Conservation (phyloP, 2,329 filamentous ascomycete species). For the Lanzia echinophila region DNA sequence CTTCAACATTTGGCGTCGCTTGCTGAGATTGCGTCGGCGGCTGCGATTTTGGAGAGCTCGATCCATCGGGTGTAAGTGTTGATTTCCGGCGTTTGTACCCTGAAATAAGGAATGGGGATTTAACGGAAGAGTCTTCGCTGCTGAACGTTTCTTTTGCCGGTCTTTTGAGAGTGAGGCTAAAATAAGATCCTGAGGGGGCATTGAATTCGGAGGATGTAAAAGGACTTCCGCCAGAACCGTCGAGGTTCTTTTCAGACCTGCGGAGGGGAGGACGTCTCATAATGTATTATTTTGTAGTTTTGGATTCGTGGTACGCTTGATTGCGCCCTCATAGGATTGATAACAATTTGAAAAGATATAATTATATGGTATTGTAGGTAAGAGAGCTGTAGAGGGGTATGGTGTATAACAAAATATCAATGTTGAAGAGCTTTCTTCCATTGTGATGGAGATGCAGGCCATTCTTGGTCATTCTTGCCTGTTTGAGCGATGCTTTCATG, state of each 20-base stretch:
- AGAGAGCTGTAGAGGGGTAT: no score
- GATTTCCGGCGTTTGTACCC: neutral
- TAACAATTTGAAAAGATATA: neutral
- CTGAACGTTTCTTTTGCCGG: neutral
- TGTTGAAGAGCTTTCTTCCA: no score
- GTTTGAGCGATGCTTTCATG: no score
- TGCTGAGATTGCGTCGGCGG: neutral
- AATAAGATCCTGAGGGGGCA: neutral
- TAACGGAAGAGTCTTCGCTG: neutral
- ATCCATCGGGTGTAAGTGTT: neutral
- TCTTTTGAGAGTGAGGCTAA: neutral
- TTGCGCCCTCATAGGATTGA: neutral
- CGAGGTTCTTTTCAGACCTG: neutral
- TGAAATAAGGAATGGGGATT: neutral
- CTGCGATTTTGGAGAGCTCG: neutral
- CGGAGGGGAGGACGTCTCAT: neutral
- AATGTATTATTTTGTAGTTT: neutral
- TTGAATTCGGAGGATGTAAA: neutral
- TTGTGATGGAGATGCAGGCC: no score
- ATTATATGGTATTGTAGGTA: no score
- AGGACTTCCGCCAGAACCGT: slow-evolving; percentile 1
- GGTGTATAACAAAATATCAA: no score
- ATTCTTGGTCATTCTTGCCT: no score
- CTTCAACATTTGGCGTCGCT: neutral
- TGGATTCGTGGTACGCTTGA: neutral